phyloP scores from a whole-genome alignment of 176 grass and related monocot genomes.

The Eragrostis nindensis region DNA sequence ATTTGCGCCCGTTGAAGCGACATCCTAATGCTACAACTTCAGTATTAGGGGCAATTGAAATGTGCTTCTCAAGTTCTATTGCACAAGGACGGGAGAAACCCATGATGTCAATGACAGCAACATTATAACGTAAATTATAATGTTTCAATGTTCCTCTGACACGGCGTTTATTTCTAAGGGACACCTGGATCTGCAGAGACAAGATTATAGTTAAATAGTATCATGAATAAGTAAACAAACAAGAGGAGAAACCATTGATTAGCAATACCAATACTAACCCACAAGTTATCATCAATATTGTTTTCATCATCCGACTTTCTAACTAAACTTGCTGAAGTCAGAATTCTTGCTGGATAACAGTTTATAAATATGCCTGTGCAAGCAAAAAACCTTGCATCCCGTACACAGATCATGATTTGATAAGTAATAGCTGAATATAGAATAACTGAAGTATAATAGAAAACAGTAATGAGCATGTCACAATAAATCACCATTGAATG shows the following conservation, averaged over 20 bases:
- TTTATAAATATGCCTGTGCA: conserved; percentile 6
- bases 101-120: not conserved
- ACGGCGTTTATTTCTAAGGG: not conserved
- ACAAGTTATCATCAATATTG: not conserved
- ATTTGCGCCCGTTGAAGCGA: not conserved
- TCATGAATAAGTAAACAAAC: not conserved
- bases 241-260: not conserved
- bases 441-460: not conserved
- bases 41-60: not conserved
- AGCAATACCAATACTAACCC: not conserved
- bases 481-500: conserved; percentile 9
- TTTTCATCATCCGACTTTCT: not conserved
- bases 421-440: not conserved
- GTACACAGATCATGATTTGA: not conserved
- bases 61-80: not conserved
- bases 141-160: not conserved
- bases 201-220: not conserved
- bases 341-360: conserved; percentile 8
- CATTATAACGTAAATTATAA: not conserved
- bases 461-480: not conserved
- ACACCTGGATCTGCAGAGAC: not conserved
- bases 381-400: conserved; percentile 3
- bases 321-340: not conserved
- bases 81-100: not conserved
- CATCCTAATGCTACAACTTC: not conserved